A percentile compares a stretch with the other conserved stretches of the same genome.
Conservation (phyloP, 345 rosid species). For the Ceriops decandra region DNA sequence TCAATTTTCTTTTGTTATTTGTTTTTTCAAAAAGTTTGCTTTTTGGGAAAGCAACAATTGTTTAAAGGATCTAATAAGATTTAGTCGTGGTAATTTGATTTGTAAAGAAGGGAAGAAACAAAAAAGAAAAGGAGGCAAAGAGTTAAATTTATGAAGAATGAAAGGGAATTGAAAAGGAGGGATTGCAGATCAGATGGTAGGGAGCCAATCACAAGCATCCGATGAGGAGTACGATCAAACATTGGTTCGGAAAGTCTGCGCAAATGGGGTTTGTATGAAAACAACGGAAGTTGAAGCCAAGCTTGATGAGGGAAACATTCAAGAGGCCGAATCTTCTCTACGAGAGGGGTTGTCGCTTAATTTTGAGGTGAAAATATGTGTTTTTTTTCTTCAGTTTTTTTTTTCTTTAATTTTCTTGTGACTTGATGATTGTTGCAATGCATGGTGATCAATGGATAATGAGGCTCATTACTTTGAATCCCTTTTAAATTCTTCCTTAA, state of each 20-base stretch:
- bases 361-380: slow-evolving; percentile 49
- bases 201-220: slow-evolving; percentile 34
- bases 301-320: slow-evolving; percentile 84
- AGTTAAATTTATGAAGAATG: slow-evolving; percentile 14
- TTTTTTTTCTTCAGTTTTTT: background rate
- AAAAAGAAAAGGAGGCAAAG: background rate
- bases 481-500: too few relatives aligned
- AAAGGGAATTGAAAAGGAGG: slow-evolving; percentile 4
- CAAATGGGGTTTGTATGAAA: slow-evolving; percentile 69
- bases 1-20: too few relatives aligned
- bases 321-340: slow-evolving; percentile 87
- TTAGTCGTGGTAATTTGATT: too few relatives aligned
- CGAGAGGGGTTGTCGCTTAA: slow-evolving; percentile 86
- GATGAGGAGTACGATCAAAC: slow-evolving; percentile 35
- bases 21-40: too few relatives aligned
- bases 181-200: slow-evolving; percentile 15
- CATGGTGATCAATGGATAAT: too few relatives aligned
- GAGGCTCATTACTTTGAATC: too few relatives aligned
- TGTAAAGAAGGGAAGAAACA: too few relatives aligned
- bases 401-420: background rate
- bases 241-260: slow-evolving; percentile 43
- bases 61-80: too few relatives aligned
- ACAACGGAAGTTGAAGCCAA: slow-evolving; percentile 80
- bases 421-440: too few relatives aligned
- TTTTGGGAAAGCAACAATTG: too few relatives aligned